Base-by-base conservation (phyloP, 2,329 filamentous ascomycete genomes). In the Paraphaeosphaeria minitans region DNA sequence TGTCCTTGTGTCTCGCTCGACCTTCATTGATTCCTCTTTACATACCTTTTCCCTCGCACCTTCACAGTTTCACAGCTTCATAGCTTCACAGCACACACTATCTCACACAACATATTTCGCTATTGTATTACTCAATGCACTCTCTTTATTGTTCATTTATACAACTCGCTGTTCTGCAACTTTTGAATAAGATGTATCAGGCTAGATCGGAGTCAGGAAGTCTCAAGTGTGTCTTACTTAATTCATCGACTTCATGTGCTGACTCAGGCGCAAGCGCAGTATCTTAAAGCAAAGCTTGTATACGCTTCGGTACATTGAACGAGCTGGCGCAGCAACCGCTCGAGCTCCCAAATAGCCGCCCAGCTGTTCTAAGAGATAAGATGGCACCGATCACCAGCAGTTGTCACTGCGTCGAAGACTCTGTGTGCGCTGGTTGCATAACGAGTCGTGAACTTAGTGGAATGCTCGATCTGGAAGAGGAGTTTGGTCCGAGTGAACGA, bases 161-260 rank as follows among this genome's bases (percentile, higher is more conserved):
- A n/a, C n/a, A n/a, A 12, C 35, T 37, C 12, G 35, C 35, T 12
- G 35, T 37, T 5, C 4, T 4, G 8, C 27, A 29, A 22, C n/a
- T 4, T 24, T 39, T 8, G 12, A 31, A 14, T 22, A 19, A 9
- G 21, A 4, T 24, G 33, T 39, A 50, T 27, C n/a, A 29, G 21
- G n/a, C 3, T 35, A 0, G 31, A 14, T 21, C 19, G 33, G 16
- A 7, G 35, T 9, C 12, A 35, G 33, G 1, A 16, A 39, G 48
- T 51, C 48, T 51, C 19, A 51, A 35, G 48, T 33, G 16, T 51
- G 48, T 41, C 48, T 51, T 41, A 41, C 48, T 29, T 9, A 3
- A n/a, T 50, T 12, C 3, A 19, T 9, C 16, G 9, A 29, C 16
- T 22, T 41, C 39, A 41, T 41, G 22, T 10, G 41, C 48, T 51